Conservation (phyloP, 371 early-diverging fungal species). For the Mucor velutinosus region DNA sequence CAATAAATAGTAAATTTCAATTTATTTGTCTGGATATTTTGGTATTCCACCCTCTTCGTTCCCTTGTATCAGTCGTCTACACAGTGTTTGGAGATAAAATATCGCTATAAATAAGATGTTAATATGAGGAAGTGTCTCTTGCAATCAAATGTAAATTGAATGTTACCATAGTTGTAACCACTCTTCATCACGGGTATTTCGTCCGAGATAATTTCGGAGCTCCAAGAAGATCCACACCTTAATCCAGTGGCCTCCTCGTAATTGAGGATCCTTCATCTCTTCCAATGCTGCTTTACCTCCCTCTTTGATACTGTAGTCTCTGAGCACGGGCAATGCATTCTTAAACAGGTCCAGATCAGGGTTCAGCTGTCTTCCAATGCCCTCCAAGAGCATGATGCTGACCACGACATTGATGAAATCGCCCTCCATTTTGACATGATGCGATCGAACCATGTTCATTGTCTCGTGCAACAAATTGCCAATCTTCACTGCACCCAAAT, state of each 20-base stretch:
- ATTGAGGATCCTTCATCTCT: slow-evolving; percentile 53
- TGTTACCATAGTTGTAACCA: slow-evolving; percentile 49
- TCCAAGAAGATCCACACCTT: slow-evolving; percentile 84
- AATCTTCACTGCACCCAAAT: slow-evolving; percentile 77
- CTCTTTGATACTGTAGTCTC: slow-evolving; percentile 66
- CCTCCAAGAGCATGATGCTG: slow-evolving; percentile 89
- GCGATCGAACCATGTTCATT: slow-evolving; percentile 83
- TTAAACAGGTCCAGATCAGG: slow-evolving; percentile 91
- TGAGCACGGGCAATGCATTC: slow-evolving; percentile 76
- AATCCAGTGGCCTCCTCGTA: slow-evolving; percentile 56
- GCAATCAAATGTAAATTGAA: neutral
- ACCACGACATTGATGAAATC: slow-evolving; percentile 94
- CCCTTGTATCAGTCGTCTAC: neutral
- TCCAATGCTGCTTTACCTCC: slow-evolving; percentile 56
- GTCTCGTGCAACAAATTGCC: slow-evolving; percentile 77
- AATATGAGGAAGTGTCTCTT: neutral
- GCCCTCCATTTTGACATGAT: slow-evolving; percentile 92
- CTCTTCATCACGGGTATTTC: slow-evolving; percentile 45
- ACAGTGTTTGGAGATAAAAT: slow-evolving; percentile 26
- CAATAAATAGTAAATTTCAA: neutral
- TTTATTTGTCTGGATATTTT: neutral
- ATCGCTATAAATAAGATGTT: slow-evolving; percentile 16
- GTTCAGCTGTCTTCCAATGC: slow-evolving; percentile 89
- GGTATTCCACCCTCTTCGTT: neutral
- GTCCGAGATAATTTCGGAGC: slow-evolving; percentile 65